phyloP scores from a whole-genome alignment of 495 filamentous ascomycete genomes.

The Penicillium samsonianum region DNA sequence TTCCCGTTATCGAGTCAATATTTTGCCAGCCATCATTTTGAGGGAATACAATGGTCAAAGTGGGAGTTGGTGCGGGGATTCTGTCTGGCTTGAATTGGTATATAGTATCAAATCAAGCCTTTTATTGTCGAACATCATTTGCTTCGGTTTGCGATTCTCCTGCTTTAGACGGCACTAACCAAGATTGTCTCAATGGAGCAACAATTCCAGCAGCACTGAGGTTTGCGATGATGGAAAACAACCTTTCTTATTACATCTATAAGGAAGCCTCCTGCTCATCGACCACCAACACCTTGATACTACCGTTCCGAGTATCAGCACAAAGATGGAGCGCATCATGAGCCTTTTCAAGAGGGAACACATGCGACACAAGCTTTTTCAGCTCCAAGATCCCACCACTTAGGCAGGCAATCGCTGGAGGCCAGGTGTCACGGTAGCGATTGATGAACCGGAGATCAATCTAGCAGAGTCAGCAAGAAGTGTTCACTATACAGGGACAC shows the following conservation, averaged over 20 bases:
- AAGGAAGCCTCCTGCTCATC: constrained; percentile 48
- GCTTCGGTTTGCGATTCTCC: background rate
- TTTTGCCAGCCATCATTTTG: constrained; percentile 25
- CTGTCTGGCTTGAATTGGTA: background rate
- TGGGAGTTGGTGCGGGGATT: background rate
- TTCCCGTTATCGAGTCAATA: constrained; percentile 28
- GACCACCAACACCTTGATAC: constrained; percentile 62
- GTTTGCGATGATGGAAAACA: background rate
- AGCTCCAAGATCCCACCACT: constrained; percentile 56
- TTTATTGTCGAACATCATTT: background rate
- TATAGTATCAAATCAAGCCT: constrained; percentile 2
- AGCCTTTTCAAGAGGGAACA: constrained; percentile 57
- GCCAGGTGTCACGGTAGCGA: constrained; percentile 65
- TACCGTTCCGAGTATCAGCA: constrained; percentile 48
- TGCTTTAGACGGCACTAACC: background rate
- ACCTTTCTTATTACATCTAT: constrained; percentile 9
- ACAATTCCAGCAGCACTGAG: background rate
- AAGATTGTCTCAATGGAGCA: background rate
- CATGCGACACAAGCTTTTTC: constrained; percentile 70
- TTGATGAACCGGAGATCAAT: constrained; percentile 66
- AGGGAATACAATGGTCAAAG: background rate
- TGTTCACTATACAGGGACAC: background rate
- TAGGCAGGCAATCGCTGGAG: constrained; percentile 50
- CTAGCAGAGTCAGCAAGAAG: constrained; percentile 25
- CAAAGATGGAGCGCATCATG: constrained; percentile 54